Percentiles rank a stretch among this genome's conserved stretches.
Conservation (phyloP, 108 stramenopile species). For the Hondaea fermentalgiana region DNA sequence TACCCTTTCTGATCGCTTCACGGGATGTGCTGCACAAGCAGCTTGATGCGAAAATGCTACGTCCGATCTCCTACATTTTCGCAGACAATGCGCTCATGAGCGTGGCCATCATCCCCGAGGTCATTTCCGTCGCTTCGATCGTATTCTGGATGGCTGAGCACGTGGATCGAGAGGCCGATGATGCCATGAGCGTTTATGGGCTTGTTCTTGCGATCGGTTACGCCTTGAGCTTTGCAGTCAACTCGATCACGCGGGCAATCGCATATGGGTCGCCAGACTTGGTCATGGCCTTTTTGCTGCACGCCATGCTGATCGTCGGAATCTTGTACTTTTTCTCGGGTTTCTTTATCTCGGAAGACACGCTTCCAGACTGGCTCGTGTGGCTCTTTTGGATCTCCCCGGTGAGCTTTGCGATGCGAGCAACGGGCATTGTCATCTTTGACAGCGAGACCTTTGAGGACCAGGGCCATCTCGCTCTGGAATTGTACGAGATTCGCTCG, state of each 20-base stretch:
- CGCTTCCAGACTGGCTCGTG: neutral
- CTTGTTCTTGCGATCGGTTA: neutral
- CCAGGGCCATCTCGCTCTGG: slow-evolving; percentile 24
- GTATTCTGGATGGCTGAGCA: neutral
- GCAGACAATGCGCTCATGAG: neutral
- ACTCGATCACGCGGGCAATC: neutral
- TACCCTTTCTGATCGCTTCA: slow-evolving; percentile 34
- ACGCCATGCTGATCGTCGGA: slow-evolving; percentile 24
- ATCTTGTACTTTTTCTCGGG: slow-evolving; percentile 40
- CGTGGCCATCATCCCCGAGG: neutral
- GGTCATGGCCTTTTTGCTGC: slow-evolving; percentile 25
- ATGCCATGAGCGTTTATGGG: neutral
- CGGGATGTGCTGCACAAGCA: slow-evolving; percentile 74
- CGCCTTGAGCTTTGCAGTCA: neutral
- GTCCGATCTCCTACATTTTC: slow-evolving; percentile 32
- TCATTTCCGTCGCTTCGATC: neutral
- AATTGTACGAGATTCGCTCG: slow-evolving; percentile 18
- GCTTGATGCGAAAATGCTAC: slow-evolving; percentile 68
- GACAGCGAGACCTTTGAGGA: slow-evolving; percentile 35
- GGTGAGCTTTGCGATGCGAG: neutral
- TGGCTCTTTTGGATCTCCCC: neutral
- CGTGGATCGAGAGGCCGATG: neutral
- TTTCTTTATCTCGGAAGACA: slow-evolving; percentile 22
- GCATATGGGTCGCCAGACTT: slow-evolving; percentile 26
- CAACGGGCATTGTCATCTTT: slow-evolving; percentile 14